These are phyloP conservation scores for Sanguinoderma infundibulare DNA, from an alignment of 1,284 basidiomycete genomes.

Conservation along the genomic window DNA sequence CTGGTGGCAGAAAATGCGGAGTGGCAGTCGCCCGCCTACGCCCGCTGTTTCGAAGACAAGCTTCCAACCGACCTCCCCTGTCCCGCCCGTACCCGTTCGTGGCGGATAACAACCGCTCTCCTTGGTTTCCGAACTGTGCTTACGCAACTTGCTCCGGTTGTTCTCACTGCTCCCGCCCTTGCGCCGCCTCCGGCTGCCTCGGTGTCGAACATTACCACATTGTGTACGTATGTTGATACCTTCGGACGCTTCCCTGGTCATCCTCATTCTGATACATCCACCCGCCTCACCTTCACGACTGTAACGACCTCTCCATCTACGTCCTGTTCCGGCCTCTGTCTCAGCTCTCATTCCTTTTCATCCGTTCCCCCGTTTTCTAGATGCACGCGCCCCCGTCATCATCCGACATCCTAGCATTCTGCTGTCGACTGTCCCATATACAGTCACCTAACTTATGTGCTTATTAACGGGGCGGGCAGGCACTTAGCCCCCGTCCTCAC, in stretches of 20 bases:
- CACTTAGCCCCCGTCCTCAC: not conserved
- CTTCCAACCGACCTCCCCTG: slow-evolving; percentile 26
- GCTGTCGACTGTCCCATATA: not conserved
- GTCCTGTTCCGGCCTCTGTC: not conserved
- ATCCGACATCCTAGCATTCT: not conserved
- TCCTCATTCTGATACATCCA: not conserved
- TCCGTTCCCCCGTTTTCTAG: not conserved
- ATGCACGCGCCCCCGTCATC: not conserved
- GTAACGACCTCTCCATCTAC: slow-evolving; percentile 9
- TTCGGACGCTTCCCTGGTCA: not conserved
- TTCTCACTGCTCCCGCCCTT: not conserved
- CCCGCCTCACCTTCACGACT: slow-evolving; percentile 14
- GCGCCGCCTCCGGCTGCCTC: not conserved
- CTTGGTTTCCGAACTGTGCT: too few relatives aligned
- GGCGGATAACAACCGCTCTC: not conserved
- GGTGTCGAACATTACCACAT: not conserved
- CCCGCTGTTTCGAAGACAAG: slow-evolving; percentile 6
- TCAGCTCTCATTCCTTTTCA: not conserved
- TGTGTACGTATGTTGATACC: slow-evolving; percentile 7
- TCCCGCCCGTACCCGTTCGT: slow-evolving; percentile 21
- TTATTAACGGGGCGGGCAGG: slow-evolving; percentile 11
- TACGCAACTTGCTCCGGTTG: too few relatives aligned
- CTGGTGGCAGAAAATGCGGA: slow-evolving; percentile 36
- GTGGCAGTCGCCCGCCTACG: slow-evolving; percentile 22
- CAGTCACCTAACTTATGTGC: slow-evolving; percentile 22